Conservation (phyloP, 257 asterid genomes). For the Solanum lignicaule region DNA sequence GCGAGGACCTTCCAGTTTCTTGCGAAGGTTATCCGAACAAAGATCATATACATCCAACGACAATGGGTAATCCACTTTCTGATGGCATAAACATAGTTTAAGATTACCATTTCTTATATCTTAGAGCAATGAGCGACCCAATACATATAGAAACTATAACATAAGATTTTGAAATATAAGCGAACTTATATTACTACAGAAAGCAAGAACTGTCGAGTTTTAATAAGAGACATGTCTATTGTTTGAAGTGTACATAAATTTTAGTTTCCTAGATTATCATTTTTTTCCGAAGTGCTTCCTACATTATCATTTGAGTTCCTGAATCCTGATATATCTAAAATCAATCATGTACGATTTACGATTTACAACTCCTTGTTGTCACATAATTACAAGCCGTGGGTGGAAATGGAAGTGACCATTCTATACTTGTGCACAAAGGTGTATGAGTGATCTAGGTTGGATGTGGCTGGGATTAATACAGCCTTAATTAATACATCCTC, state of each 20-base stretch:
- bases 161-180: background rate
- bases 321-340: background rate
- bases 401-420: background rate
- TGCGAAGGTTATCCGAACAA: conserved; percentile 84
- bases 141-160: conserved; percentile 58
- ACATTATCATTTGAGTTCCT: background rate
- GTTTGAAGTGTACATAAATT: background rate
- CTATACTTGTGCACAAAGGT: background rate
- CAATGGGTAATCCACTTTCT: conserved; percentile 99
- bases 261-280: background rate
- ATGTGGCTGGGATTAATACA: background rate
- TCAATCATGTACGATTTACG: background rate
- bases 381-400: background rate
- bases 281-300: background rate
- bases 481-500: background rate
- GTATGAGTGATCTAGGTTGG: background rate
- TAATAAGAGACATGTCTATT: background rate
- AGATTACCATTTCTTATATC: background rate
- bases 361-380: background rate
- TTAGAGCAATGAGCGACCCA: background rate
- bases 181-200: background rate
- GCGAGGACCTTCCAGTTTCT: conserved; percentile 84
- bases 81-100: conserved; percentile 14
- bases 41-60: conserved; percentile 83
- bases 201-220: background rate